A percentile compares a stretch with the other conserved stretches of the same genome.
Conservation (phyloP, 345 rosid species). For the Eucalyptus guilfoylei region DNA sequence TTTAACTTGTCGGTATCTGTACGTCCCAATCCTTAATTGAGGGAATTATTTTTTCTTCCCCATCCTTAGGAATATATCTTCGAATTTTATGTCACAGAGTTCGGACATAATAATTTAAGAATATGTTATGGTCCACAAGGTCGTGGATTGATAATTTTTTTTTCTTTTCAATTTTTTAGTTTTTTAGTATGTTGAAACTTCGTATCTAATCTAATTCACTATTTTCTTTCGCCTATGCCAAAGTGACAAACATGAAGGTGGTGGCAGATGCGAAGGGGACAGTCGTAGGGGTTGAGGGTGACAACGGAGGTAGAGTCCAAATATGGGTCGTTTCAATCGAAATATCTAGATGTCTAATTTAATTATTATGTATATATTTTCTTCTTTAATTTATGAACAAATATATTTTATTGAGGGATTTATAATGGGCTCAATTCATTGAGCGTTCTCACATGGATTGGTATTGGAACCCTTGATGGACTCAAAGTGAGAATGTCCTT, state of each 20-base stretch:
- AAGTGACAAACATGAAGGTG: neutral
- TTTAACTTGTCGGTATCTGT: too few relatives aligned
- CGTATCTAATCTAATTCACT: neutral
- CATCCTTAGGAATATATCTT: rapidly evolving
- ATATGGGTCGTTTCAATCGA: neutral
- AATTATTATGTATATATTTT: neutral
- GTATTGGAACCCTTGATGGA: neutral
- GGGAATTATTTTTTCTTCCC: too few relatives aligned
- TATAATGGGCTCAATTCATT: neutral
- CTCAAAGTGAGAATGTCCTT: neutral
- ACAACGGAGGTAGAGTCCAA: neutral
- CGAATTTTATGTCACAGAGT: rapidly evolving
- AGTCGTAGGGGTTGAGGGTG: neutral
- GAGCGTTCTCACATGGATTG: neutral
- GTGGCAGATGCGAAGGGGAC: neutral
- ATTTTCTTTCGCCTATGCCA: rapidly evolving
- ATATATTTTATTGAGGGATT: neutral
- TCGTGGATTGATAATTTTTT: neutral
- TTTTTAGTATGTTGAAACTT: neutral
- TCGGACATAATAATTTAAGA: too few relatives aligned
- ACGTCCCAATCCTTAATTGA: rapidly evolving
- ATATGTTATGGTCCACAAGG: rapidly evolving
- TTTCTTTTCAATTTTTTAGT: neutral
- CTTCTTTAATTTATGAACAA: neutral
- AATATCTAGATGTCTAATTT: neutral